A percentile compares a stretch with the other conserved stretches of the same genome.
Conservation (phyloP, 2,329 filamentous ascomycete species). For the Amphichorda felina region DNA sequence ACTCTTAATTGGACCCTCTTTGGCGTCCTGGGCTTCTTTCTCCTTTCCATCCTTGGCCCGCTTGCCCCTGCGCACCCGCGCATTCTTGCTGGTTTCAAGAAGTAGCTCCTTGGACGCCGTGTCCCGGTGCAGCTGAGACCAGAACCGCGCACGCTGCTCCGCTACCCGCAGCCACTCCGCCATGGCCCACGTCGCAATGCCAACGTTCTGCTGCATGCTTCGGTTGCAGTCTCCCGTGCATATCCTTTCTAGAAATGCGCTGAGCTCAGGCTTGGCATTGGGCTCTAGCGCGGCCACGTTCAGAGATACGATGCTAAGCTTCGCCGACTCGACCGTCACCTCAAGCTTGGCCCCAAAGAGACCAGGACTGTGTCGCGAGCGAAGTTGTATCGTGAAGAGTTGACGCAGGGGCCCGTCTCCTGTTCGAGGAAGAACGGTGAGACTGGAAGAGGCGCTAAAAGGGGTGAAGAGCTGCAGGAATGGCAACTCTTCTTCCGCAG, state of each 20-base stretch:
- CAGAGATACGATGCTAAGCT: conserved; percentile 37
- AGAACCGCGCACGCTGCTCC: conserved; percentile 47
- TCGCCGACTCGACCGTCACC: conserved; percentile 44
- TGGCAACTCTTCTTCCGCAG: conserved; percentile 51
- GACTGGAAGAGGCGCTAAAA: conserved; percentile 46
- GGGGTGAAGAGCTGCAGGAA: conserved; percentile 63
- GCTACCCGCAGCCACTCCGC: conserved; percentile 55
- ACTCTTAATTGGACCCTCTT: conserved; percentile 6
- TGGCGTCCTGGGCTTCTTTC: conserved; percentile 6
- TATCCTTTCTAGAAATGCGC: conserved; percentile 35
- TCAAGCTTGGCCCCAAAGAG: conserved; percentile 47
- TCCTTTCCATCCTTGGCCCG: conserved; percentile 11
- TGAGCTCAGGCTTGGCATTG: conserved; percentile 45
- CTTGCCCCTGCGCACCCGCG: conserved; percentile 12
- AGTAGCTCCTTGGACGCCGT: conserved; percentile 23
- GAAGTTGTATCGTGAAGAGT: conserved; percentile 42
- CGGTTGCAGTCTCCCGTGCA: conserved; percentile 24
- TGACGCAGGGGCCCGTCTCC: conserved; percentile 29
- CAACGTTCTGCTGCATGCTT: conserved; percentile 43
- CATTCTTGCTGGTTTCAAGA: conserved; percentile 8
- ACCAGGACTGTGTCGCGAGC: conserved; percentile 26
- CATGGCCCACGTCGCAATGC: conserved; percentile 54
- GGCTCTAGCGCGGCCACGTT: conserved; percentile 43
- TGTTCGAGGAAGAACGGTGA: conserved; percentile 28
- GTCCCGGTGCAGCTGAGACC: conserved; percentile 40